Evolutionary conservation across 495 filamentous ascomycete genomes (phyloP), one percentile per base, ranked within the genome.

Genomic region (Penicillium silybi): DNA sequence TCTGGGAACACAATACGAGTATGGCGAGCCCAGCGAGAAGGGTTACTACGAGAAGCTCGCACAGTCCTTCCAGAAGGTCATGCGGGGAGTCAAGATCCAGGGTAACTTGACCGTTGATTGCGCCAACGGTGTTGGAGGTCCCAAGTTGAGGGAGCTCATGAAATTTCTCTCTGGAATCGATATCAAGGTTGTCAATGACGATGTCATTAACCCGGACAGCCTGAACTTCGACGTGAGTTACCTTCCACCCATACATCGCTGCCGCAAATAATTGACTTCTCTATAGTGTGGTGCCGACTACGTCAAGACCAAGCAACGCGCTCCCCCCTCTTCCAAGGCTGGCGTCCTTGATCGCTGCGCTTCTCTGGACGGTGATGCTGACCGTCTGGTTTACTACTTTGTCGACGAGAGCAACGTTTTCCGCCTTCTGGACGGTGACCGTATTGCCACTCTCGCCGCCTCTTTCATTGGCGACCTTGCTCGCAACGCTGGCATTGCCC

Each of bases 321-420:
- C 89, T 53, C 93, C 95, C 15, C 88, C 89, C 22, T 85, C 78
- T 17, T 92, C 89, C 35, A 89, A 93, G 62, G 86, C 85, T 26
- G 75, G 76, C 19, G 72, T 76, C 1, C 80, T 86, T n/a, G 85
- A 88, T 48, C 84, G 95, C n/a, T 92, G 85, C 71, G 90, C 87
- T 62, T 97, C 92, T 15, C 74, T 96, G 26, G 93, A 98, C 54
- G 93, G 93, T 44, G 93, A 98, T 66, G 95, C 93, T 9, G 93
- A 98, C 67, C 86, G 93, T 51, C 73, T 98, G 47, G 86, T 98
- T 44, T 98, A 95, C 78, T 98, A 96, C 73, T 97, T 92, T 79
- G 68, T 80, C 43, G 90, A 96, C 61, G 78, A 85, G 5, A 85
- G 92, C 54, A 84, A 79, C 48, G 80, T 80, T 29, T 98, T 98